These are phyloP conservation scores for Zymoseptoria passerinii DNA, from an alignment of 2,329 filamentous ascomycete species.

Conservation along the genomic window DNA sequence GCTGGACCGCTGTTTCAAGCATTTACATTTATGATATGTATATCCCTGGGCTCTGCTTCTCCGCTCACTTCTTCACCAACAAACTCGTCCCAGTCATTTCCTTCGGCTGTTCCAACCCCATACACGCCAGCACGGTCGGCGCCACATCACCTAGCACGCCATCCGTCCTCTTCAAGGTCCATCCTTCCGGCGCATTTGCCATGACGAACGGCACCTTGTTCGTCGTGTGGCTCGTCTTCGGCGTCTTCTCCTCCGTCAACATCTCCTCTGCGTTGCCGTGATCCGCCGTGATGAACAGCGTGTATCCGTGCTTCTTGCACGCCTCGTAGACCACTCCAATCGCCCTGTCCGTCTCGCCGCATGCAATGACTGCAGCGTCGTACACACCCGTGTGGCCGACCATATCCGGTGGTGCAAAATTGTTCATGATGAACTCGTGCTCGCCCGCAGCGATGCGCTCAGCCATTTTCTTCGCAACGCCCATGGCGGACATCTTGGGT, in stretches of 20 bases:
- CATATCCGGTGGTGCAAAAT: conserved; percentile 99
- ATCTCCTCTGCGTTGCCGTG: conserved; percentile 98
- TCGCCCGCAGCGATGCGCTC: conserved; percentile 78
- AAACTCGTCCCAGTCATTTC: conserved; percentile 88
- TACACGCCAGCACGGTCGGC: conserved; percentile 80
- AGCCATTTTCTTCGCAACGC: conserved; percentile 78
- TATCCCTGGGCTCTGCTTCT: neutral
- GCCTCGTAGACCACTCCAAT: conserved; percentile 88
- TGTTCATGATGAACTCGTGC: conserved; percentile 99
- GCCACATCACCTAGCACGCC: conserved; percentile 97
- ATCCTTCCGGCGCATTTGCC: conserved; percentile 89
- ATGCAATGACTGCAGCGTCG: conserved; percentile 80
- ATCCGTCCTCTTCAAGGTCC: conserved; percentile 71
- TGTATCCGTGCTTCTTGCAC: conserved; percentile 87
- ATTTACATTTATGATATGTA: neutral
- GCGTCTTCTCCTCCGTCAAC: conserved; percentile 90
- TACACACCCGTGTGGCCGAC: conserved; percentile 98
- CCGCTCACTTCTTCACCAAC: conserved; percentile 54
- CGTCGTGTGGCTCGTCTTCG: conserved; percentile 95
- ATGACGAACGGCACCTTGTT: conserved; percentile 98
- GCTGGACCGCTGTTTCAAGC: neutral
- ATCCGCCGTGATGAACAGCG: conserved; percentile 91
- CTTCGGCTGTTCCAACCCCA: conserved; percentile 82
- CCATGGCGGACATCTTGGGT: conserved; percentile 90
- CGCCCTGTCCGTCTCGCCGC: conserved; percentile 80